Percentiles rank a stretch among this genome's conserved stretches.
These are phyloP conservation scores for Clitocybe nebularis DNA, from an alignment of 1,284 basidiomycete species.

Conservation along the genomic window DNA sequence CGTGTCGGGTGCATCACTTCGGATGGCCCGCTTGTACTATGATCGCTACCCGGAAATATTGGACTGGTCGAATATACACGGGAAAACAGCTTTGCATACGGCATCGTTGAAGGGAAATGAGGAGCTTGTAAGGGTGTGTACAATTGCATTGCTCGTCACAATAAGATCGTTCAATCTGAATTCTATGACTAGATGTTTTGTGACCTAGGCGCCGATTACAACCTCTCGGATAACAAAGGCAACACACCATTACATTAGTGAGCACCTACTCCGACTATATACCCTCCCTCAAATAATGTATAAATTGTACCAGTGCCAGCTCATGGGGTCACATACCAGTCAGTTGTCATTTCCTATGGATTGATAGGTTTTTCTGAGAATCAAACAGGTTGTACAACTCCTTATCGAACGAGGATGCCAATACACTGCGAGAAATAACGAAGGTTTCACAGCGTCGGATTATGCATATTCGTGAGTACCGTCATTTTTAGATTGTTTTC, in stretches of 20 bases:
- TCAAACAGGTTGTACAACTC: conserved; percentile 70
- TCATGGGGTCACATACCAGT: conserved; percentile 81
- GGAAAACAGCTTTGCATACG: conserved; percentile 87
- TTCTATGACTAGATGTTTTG: conserved; percentile 70
- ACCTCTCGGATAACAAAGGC: conserved; percentile 85
- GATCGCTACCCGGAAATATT: conserved; percentile 81
- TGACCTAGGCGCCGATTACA: conserved; percentile 83
- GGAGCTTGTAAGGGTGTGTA: conserved; percentile 75
- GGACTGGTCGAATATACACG: conserved; percentile 87
- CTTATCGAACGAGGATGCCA: conserved; percentile 88
- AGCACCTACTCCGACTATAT: no score
- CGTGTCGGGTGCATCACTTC: conserved; percentile 62
- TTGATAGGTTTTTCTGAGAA: conserved; percentile 12
- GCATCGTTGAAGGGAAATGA: conserved; percentile 88
- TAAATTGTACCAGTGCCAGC: conserved; percentile 63
- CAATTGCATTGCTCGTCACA: conserved; percentile 7
- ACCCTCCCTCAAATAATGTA: no score
- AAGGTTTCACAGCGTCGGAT: conserved; percentile 88
- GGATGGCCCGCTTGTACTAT: conserved; percentile 79
- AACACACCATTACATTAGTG: conserved; percentile 93
- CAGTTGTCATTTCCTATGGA: conserved; percentile 23
- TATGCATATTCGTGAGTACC: conserved; percentile 83
- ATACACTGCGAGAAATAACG: conserved; percentile 78
- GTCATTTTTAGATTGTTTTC: no score
- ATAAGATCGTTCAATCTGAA: conserved; percentile 19